phyloP scores from a whole-genome alignment of 345 rosid species.

The Dovyalis caffra region DNA sequence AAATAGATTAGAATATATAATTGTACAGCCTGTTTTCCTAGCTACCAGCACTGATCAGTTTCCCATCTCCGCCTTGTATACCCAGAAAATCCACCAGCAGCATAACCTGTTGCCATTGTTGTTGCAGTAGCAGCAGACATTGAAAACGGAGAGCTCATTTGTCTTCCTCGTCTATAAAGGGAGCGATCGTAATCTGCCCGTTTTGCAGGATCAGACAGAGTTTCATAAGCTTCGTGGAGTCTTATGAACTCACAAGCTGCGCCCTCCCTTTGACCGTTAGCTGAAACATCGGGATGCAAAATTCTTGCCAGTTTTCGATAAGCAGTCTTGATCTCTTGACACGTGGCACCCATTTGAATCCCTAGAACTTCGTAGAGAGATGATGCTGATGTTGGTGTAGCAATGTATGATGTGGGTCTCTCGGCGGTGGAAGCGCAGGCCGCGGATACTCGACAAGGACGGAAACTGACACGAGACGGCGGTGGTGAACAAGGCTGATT shows the following conservation, averaged over 20 bases:
- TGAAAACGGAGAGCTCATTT: constrained; percentile 22
- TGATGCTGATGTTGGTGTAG: constrained; percentile 25
- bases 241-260: constrained; percentile 46
- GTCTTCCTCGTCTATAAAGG: constrained; percentile 30
- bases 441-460: constrained; percentile 38
- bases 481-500: not conserved
- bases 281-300: constrained; percentile 62
- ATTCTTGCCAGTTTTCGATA: constrained; percentile 59
- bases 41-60: constrained; percentile 73
- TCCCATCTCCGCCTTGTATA: constrained; percentile 52
- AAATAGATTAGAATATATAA: not conserved
- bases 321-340: constrained; percentile 63
- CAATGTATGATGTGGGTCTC: constrained; percentile 21
- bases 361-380: constrained; percentile 58
- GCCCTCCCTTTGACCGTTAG: constrained; percentile 15
- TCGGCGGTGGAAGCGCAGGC: constrained; percentile 42
- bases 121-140: constrained; percentile 14
- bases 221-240: constrained; percentile 61
- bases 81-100: constrained; percentile 28
- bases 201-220: constrained; percentile 63
- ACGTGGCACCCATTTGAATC: constrained; percentile 48
- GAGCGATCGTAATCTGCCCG: constrained; percentile 55
- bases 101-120: not conserved
- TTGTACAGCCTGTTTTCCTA: not conserved
- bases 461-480: constrained; percentile 29